phyloP scores from a whole-genome alignment of 768 basidiomycete genomes.

The Phallus indusiatus region DNA sequence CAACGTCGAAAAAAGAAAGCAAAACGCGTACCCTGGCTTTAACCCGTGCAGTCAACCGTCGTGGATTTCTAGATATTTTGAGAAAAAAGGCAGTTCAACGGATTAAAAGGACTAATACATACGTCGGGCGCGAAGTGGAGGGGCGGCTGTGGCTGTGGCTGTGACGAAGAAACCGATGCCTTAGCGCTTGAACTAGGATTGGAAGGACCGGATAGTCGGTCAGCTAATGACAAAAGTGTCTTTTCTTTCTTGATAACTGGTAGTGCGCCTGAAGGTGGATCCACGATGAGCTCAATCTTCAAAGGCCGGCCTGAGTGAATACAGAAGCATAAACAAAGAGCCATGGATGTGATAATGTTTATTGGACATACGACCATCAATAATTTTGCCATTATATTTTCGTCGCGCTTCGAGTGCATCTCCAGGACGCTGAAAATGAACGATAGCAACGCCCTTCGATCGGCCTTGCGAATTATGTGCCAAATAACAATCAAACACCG shows the following conservation, averaged over 20 bases:
- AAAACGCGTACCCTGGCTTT: conserved; percentile 2
- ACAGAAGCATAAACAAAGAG: not conserved
- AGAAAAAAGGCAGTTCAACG: not conserved
- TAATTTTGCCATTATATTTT: conserved; percentile 70
- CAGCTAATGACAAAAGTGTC: not conserved
- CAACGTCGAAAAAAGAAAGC: not conserved
- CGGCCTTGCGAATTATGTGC: conserved; percentile 67
- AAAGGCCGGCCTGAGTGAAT: conserved; percentile 10
- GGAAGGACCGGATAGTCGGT: not conserved
- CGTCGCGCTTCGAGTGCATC: conserved; percentile 54
- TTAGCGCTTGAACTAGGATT: no score
- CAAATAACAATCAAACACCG: conserved; percentile 55
- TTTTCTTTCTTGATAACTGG: not conserved
- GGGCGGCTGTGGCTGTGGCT: not conserved
- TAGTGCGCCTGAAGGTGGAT: not conserved
- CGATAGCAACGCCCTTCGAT: conserved; percentile 76
- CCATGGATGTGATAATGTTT: not conserved
- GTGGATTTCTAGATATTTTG: not conserved
- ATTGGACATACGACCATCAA: conserved; percentile 45
- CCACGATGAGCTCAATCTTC: conserved; percentile 11
- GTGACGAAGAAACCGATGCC: not conserved
- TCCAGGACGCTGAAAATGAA: conserved; percentile 50
- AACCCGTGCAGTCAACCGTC: not conserved
- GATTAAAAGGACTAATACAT: not conserved
- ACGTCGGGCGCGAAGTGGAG: not conserved